Base-by-base conservation (phyloP, 2,329 filamentous ascomycete species). In the Venturia pyrina region DNA sequence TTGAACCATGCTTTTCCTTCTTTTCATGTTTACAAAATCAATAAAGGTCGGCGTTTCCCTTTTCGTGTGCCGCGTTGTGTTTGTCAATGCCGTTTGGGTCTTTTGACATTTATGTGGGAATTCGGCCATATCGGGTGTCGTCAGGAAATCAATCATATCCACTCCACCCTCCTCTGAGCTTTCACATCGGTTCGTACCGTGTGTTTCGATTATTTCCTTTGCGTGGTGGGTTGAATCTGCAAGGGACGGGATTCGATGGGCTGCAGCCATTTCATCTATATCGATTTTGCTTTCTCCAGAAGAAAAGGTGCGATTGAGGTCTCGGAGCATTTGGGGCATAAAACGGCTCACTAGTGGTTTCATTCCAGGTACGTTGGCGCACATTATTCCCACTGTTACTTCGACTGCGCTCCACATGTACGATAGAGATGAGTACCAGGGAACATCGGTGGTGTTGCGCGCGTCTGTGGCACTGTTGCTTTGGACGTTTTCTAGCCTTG, bases 351-450 rank as follows among this genome's bases (percentile, higher is more conserved):
- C 87, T 7, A 98, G 80, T 1, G 93, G 93, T 74, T 97, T 97
- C 68, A 97, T 79, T 0, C 89, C 93, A 10, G 93, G 93, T n/a
- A 97, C 89, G 71, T 92, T 96, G 53, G 89, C 93, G 73, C 91
- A 96, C 69, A 92, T 88, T 70, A 97, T 92, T 21, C 91, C 93
- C 1, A 96, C 81, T 69, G 96, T 95, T 72, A 96, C 91, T 75
- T 97, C 93, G 65, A 97, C 87, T 15, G 89, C 89, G 19, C 90
- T 93, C 93, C 93, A 98, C 90, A 96, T 93, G 73, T 96, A 88
- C 0, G 91, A 90, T 5, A 92, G 78, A 0, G 90, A 91, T 0
- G 90, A 90, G 72, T 93, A 92, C 87, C 82, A 86, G 46, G 81
- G 81, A 67, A 85, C 83, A 69, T 86, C 83, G 10, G 78, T 78